Conservation (phyloP, 441 rosid genomes). For the Adansonia grandidieri region DNA sequence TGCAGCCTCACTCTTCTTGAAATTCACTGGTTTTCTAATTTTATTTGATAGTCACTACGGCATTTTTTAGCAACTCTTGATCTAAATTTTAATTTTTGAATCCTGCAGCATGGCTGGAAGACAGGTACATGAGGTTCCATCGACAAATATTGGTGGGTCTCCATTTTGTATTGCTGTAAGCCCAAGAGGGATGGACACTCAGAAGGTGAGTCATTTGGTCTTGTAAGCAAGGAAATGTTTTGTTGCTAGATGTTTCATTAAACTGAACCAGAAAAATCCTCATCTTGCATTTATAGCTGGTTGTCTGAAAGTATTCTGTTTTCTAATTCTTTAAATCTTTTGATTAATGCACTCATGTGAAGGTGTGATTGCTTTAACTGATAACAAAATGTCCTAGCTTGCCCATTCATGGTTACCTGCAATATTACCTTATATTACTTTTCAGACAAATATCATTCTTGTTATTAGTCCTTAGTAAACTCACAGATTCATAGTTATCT, state of each 20-base stretch:
- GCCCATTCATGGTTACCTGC: slow-evolving; percentile 11
- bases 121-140: slow-evolving; percentile 88
- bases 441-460: slow-evolving; percentile 1
- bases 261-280: slow-evolving; percentile 6
- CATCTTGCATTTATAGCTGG: not conserved
- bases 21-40: slow-evolving; percentile 14
- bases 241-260: slow-evolving; percentile 1
- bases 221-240: slow-evolving; percentile 19
- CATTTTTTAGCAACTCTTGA: slow-evolving; percentile 24
- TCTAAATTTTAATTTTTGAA: slow-evolving; percentile 34
- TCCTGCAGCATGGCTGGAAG: slow-evolving; percentile 93
- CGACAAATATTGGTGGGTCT: slow-evolving; percentile 84
- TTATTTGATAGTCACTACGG: slow-evolving; percentile 12
- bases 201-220: slow-evolving; percentile 58
- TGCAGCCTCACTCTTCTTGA: not conserved
- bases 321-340: not conserved
- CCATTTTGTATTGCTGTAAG: slow-evolving; percentile 82
- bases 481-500: slow-evolving; percentile 8
- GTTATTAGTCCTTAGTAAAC: not conserved
- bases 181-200: slow-evolving; percentile 74
- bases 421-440: not conserved
- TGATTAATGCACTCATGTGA: not conserved
- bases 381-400: slow-evolving; percentile 3
- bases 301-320: slow-evolving; percentile 4
- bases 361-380: slow-evolving; percentile 4